Base-by-base conservation (phyloP, 176 grass and related monocot species). In the barley (Hordeum vulgare) region DNA sequence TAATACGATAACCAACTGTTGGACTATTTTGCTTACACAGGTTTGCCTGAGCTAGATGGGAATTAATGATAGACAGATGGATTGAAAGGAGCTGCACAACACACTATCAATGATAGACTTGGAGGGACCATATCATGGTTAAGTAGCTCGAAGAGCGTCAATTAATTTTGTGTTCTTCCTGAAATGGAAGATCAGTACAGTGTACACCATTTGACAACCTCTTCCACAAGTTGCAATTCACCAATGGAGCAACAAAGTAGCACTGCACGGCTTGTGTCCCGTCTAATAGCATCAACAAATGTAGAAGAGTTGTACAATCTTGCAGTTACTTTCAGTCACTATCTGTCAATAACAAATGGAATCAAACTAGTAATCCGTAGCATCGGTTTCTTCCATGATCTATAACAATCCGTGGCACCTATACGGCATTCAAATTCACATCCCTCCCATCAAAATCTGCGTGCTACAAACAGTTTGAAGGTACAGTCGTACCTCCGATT, bases 401-500 rank as follows among this genome's bases (percentile, higher is more conserved):
- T 9, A 37, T 37, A 36, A 67, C 10, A 35, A 77, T 72, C 13
- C 33, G 4, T 76, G 41, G 9, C 58, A 65, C 66, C 83, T 77
- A 86, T 72, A 82, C 28, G 14, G 9, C 49, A 79, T 35, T 42
- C 83, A 31, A 58, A 73, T 36, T 63, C 54, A 20, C 49, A 53
- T 23, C 45, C 23, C 14, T 56, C 42, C 11, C 56, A 63, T 72
- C 59, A 83, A 73, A 86, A 75, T 53, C 67, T 6, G n/a, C 49
- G 45, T 78, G 28, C 65, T 82, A 84, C 27, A 66, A 53, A 67
- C 9, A 83, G 53, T 61, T 78, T 40, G 47, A 64, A 49, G 84
- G 84, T 41, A 75, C 74, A 78, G 77, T 61, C 33, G 59, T 86
- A 82, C 83, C 78, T 90, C 40, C 1, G 33, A 84, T 85, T 37